phyloP scores from a whole-genome alignment of 225 moss, liverwort and hornwort genomes.

The Physcomitrellopsis africana region DNA sequence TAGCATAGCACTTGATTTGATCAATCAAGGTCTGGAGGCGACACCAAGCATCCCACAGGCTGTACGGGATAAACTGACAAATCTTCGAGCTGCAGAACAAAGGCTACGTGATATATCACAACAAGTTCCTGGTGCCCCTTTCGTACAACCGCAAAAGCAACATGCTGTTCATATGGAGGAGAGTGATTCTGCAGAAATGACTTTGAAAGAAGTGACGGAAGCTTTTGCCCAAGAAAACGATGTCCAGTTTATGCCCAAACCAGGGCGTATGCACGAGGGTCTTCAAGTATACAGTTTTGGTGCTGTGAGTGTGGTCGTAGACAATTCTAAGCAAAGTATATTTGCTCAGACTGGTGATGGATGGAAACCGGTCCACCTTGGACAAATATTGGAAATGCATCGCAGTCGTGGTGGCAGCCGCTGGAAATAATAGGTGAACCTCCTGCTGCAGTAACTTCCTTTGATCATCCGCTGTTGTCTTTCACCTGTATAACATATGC shows the following conservation, averaged over 20 bases:
- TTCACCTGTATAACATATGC: constrained; percentile 8
- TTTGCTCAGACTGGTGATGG: constrained; percentile 75
- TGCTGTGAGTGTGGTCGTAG: constrained; percentile 74
- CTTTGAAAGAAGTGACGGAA: constrained; percentile 85
- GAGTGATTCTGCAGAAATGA: constrained; percentile 58
- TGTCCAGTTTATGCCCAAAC: constrained; percentile 81
- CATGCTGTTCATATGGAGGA: constrained; percentile 50
- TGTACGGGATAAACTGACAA: constrained; percentile 73
- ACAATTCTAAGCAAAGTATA: constrained; percentile 71
- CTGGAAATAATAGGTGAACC: constrained; percentile 79
- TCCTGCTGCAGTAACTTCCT: constrained; percentile 11
- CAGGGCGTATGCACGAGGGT: constrained; percentile 77
- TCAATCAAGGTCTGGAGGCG: constrained; percentile 79
- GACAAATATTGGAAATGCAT: constrained; percentile 87
- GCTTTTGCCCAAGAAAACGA: constrained; percentile 83
- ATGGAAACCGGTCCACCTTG: constrained; percentile 70
- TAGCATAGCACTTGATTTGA: constrained; percentile 74
- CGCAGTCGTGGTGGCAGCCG: constrained; percentile 90
- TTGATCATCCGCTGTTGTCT: constrained; percentile 2
- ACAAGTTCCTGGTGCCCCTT: constrained; percentile 49
- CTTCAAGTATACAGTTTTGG: constrained; percentile 92
- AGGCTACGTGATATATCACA: constrained; percentile 65
- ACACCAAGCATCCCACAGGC: constrained; percentile 66
- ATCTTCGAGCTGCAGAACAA: constrained; percentile 76
- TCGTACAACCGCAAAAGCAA: constrained; percentile 66